phyloP scores from a whole-genome alignment of 176 grass and related monocot species.

The Themeda triandra region DNA sequence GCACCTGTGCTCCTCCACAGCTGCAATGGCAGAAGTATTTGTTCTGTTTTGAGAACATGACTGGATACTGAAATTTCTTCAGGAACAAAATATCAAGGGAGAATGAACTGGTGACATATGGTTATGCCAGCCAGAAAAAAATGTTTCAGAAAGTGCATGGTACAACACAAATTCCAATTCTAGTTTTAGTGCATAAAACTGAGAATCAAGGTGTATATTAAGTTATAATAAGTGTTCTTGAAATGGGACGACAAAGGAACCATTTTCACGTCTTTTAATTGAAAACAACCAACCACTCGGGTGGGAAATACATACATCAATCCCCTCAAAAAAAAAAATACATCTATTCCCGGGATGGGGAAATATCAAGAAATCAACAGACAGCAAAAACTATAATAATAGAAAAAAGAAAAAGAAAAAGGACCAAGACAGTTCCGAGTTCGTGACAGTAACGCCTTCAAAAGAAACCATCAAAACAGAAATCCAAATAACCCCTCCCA shows the following conservation, averaged over 20 bases:
- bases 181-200: background rate
- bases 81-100: background rate
- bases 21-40: constrained; percentile 39
- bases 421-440: background rate
- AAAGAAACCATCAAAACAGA: constrained; percentile 11
- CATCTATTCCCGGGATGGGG: background rate
- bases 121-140: background rate
- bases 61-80: background rate
- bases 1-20: constrained; percentile 72
- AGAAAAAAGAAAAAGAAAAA: constrained; percentile 4
- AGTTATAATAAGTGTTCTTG: background rate
- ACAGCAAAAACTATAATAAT: background rate
- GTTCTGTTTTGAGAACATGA: background rate
- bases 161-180: constrained; percentile 1
- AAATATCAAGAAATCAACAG: background rate
- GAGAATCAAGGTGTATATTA: background rate
- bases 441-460: background rate
- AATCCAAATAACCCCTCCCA: constrained; percentile 11
- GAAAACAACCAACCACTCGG: background rate
- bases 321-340: too few relatives aligned
- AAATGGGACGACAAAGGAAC: background rate
- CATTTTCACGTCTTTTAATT: background rate
- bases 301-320: background rate
- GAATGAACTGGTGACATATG: background rate
- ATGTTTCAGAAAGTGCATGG: background rate